These are phyloP conservation scores for Hyphopichia khmerensis DNA, from an alignment of 1,139 yeast species.

Conservation along the genomic window DNA sequence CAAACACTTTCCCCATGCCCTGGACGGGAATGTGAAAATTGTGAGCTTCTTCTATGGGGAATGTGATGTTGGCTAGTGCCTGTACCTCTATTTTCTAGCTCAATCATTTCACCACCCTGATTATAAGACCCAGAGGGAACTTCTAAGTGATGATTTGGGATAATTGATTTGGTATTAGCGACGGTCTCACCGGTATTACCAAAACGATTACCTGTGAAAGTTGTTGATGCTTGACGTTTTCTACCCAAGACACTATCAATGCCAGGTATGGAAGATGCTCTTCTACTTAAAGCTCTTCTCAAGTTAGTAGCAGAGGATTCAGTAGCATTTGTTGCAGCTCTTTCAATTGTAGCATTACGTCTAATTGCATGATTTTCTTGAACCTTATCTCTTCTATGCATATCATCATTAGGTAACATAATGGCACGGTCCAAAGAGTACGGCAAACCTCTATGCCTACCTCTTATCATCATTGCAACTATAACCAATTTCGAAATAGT, in stretches of 20 bases:
- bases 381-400: conserved; percentile 64
- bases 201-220: background rate
- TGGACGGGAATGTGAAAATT: background rate
- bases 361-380: conserved; percentile 59
- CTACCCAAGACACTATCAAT: background rate
- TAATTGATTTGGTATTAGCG: background rate
- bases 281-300: conserved; percentile 3
- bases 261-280: conserved; percentile 2
- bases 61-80: background rate
- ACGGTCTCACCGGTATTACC: background rate
- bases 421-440: conserved; percentile 93
- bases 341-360: conserved; percentile 32
- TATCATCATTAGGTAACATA: conserved; percentile 72
- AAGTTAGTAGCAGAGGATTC: background rate
- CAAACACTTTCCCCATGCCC: background rate
- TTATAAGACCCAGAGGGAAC: background rate
- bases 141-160: background rate
- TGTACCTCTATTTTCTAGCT: background rate
- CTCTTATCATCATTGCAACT: conserved; percentile 88
- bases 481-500: conserved; percentile 78
- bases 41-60: background rate
- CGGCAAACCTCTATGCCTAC: conserved; percentile 96
- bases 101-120: conserved; percentile 1
- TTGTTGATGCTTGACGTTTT: background rate
- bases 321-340: conserved; percentile 2